These are phyloP conservation scores for Entomortierella lignicola DNA, from an alignment of 192 early-diverging fungal genomes.

Conservation along the genomic window DNA sequence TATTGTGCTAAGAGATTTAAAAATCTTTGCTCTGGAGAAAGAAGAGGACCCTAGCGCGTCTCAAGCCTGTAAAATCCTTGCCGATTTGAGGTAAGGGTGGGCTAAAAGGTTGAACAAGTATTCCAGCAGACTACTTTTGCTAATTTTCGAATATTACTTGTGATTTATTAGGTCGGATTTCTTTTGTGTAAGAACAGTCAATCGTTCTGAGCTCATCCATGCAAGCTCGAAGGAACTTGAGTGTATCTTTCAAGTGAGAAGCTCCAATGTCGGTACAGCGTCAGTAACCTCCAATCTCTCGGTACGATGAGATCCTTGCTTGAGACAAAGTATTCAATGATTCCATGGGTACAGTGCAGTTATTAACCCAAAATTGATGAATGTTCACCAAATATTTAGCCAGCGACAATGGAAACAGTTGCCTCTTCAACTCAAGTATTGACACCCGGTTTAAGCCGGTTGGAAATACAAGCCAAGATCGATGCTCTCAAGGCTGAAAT, in stretches of 20 bases:
- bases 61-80: constrained; percentile 23
- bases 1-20: constrained; percentile 36
- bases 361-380: background rate
- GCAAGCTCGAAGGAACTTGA: constrained; percentile 46
- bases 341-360: background rate
- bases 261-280: constrained; percentile 40
- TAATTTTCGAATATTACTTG: background rate
- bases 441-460: constrained; percentile 5
- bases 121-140: background rate
- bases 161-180: constrained; percentile 41
- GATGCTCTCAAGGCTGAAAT: constrained; percentile 41
- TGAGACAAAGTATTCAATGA: background rate
- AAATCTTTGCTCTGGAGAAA: constrained; percentile 45
- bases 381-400: constrained; percentile 4
- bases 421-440: constrained; percentile 10
- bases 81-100: constrained; percentile 38
- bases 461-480: constrained; percentile 25
- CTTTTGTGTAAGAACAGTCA: constrained; percentile 49
- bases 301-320: too few relatives aligned
- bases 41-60: constrained; percentile 33
- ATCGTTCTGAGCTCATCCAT: constrained; percentile 47
- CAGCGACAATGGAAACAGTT: constrained; percentile 30
- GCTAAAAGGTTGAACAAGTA: background rate
- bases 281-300: constrained; percentile 29
- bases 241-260: constrained; percentile 51